These are phyloP conservation scores for Linderniella brevidens DNA, from an alignment of 257 asterid species.

Conservation along the genomic window DNA sequence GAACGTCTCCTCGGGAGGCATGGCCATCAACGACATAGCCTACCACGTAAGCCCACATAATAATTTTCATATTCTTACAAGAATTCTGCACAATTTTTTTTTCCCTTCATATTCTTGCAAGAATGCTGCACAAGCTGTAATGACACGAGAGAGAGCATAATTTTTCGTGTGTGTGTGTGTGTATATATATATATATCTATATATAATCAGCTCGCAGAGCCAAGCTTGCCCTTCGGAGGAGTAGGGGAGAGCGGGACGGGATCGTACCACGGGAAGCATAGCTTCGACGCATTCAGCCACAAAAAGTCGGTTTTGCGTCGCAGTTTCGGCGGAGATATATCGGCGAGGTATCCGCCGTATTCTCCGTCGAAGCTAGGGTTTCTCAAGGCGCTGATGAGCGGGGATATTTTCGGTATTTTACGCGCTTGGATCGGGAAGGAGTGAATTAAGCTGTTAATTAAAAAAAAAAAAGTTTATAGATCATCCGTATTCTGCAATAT, in stretches of 20 bases:
- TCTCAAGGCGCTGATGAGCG: too few species aligned
- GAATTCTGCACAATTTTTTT: background rate
- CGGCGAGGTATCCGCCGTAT: constrained; percentile 74
- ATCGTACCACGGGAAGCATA: constrained; percentile 81
- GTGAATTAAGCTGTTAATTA: constrained; percentile 22
- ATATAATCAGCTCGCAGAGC: background rate
- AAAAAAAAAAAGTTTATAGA: too few species aligned
- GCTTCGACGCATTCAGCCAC: constrained; percentile 82
- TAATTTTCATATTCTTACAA: background rate
- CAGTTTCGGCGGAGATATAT: constrained; percentile 46
- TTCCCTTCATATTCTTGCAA: too few species aligned
- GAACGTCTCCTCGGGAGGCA: constrained; percentile 77
- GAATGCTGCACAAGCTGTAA: too few species aligned
- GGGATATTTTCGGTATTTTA: too few species aligned
- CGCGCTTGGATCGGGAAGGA: constrained; percentile 19
- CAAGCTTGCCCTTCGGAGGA: constrained; percentile 65
- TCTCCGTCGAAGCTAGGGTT: too few species aligned
- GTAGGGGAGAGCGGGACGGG: constrained; percentile 78
- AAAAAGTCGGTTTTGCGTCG: constrained; percentile 70
- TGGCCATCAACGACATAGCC: constrained; percentile 67
- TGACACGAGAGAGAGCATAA: too few species aligned
- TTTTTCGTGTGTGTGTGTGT: too few species aligned
- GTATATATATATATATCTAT: background rate
- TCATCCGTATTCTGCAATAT: too few species aligned
- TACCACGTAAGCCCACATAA: constrained; percentile 42